Conservation (phyloP, 2,329 filamentous ascomycete species). For the Nannizziopsis barbatae region DNA sequence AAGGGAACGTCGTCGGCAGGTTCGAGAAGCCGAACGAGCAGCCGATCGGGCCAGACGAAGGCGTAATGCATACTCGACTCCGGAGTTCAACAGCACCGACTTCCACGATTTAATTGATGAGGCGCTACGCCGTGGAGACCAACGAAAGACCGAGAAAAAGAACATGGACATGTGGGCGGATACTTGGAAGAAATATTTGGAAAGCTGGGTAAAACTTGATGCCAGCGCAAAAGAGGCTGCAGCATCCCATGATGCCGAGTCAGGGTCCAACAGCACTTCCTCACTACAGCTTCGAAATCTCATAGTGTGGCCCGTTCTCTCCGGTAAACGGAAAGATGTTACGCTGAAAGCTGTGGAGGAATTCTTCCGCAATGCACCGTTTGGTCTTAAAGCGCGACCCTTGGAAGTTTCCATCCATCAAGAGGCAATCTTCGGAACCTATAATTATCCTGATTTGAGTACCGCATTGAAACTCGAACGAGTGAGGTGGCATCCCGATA, state of each 20-base stretch:
- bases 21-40: constrained; percentile 39
- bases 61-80: constrained; percentile 22
- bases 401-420: not conserved
- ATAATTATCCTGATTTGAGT: constrained; percentile 27
- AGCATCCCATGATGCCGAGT: constrained; percentile 10
- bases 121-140: constrained; percentile 56
- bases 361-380: constrained; percentile 55
- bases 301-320: constrained; percentile 64
- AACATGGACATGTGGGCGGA: constrained; percentile 37
- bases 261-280: constrained; percentile 8
- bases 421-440: constrained; percentile 10
- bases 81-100: constrained; percentile 14
- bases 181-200: constrained; percentile 54
- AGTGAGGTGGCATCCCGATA: constrained; percentile 94
- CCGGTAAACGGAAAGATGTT: constrained; percentile 48
- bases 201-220: constrained; percentile 49
- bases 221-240: constrained; percentile 10
- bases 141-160: constrained; percentile 45
- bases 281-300: constrained; percentile 29
- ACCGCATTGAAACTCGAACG: constrained; percentile 67
- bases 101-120: constrained; percentile 57
- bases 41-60: constrained; percentile 25
- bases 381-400: not conserved
- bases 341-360: constrained; percentile 50
- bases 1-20: constrained; percentile 50